Evolutionary conservation across 768 basidiomycete species (phyloP).

Genomic region (Amanita thiersii): DNA sequence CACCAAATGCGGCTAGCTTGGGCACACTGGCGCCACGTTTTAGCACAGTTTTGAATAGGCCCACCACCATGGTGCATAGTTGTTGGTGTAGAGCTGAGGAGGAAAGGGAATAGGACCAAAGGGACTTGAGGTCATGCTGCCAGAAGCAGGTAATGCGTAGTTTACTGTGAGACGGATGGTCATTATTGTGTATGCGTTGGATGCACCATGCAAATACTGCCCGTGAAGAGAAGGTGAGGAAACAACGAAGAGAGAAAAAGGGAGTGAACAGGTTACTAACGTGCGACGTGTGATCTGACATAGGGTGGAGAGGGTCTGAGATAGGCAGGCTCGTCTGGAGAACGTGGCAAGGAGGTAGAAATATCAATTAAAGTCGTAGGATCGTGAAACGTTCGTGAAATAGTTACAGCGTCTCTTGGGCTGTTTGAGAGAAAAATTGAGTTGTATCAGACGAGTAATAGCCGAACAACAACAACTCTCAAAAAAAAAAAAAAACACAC

Average conservation of each 20-base stretch:
- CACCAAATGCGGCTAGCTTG: constrained; percentile 68
- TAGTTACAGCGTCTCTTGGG: constrained; percentile 90
- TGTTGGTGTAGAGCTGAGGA: constrained; percentile 61
- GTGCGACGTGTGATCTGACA: constrained; percentile 77
- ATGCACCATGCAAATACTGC: constrained; percentile 90
- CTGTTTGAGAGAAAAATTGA: no score
- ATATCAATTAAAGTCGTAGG: constrained; percentile 80
- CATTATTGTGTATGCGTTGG: constrained; percentile 47
- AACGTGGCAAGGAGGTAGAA: constrained; percentile 89
- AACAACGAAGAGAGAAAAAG: constrained; percentile 9
- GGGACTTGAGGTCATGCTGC: constrained; percentile 86
- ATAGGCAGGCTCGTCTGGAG: constrained; percentile 84
- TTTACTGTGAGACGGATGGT: constrained; percentile 24
- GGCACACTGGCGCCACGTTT: constrained; percentile 72
- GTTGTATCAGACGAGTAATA: no score
- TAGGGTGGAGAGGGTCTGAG: constrained; percentile 87
- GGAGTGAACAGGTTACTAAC: constrained; percentile 27
- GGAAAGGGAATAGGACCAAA: constrained; percentile 74
- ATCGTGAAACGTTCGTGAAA: constrained; percentile 80
- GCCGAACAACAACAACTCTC: constrained; percentile 3
- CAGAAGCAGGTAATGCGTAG: constrained; percentile 87
- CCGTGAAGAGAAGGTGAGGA: constrained; percentile 8
- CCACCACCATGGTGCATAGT: constrained; percentile 77
- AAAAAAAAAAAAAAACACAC: constrained; percentile 22
- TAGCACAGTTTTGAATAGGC: constrained; percentile 73